phyloP scores from a whole-genome alignment of 2,329 filamentous ascomycete genomes.

The Colletotrichum endophyticum region DNA sequence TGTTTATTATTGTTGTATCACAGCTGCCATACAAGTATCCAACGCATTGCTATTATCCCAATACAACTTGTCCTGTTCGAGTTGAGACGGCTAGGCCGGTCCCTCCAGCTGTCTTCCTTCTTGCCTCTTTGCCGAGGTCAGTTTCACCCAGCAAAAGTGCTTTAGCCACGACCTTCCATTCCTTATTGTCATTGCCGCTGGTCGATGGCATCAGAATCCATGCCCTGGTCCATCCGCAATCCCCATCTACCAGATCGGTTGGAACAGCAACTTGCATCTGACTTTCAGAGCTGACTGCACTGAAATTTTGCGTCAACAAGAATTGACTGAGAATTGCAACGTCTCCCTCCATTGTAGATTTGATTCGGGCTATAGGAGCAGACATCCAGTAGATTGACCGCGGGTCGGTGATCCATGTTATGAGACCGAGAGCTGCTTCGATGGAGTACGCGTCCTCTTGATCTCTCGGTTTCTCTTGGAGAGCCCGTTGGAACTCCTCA shows the following conservation, averaged over 20 bases:
- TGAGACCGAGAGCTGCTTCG: not conserved
- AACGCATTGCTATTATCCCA: not conserved
- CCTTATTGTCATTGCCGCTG: not conserved
- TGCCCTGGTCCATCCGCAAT: not conserved
- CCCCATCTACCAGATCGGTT: not conserved
- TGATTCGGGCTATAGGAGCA: not conserved
- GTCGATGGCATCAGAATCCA: not conserved
- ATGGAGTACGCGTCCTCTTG: not conserved
- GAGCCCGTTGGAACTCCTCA: not conserved
- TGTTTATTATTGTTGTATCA: not conserved
- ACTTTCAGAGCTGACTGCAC: not conserved
- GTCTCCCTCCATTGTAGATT: not conserved
- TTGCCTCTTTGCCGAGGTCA: not conserved
- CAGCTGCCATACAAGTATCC: not conserved
- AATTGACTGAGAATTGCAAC: not conserved
- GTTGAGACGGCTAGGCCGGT: not conserved
- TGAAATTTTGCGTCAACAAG: not conserved
- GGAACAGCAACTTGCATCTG: not conserved
- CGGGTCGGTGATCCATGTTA: slow-evolving; percentile 6
- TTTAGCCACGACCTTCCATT: not conserved
- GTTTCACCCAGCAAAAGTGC: not conserved
- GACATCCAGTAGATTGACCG: slow-evolving; percentile 2
- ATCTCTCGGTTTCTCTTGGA: fast-evolving
- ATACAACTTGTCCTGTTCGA: not conserved
- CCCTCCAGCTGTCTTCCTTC: not conserved